phyloP scores from a whole-genome alignment of 495 filamentous ascomycete genomes.

The Aspergillus panamensis region DNA sequence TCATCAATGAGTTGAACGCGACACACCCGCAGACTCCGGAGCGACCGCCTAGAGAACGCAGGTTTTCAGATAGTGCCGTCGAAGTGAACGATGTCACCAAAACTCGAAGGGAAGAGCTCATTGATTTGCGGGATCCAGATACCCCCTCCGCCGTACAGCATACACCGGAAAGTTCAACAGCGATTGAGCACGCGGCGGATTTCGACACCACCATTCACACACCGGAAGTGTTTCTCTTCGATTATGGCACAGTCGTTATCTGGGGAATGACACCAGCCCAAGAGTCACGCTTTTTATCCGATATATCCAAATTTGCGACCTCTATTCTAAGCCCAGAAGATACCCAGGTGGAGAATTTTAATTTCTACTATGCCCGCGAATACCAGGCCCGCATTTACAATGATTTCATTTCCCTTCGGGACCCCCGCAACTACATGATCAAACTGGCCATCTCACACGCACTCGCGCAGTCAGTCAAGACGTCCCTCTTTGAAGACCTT shows the following conservation, averaged over 20 bases:
- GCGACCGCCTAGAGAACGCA: slow-evolving; percentile 50
- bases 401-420: slow-evolving; percentile 90
- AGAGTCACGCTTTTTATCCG: slow-evolving; percentile 84
- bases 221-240: slow-evolving; percentile 91
- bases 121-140: slow-evolving; percentile 47
- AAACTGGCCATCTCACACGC: slow-evolving; percentile 97
- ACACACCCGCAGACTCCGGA: slow-evolving; percentile 32
- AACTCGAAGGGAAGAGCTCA: slow-evolving; percentile 49
- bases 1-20: slow-evolving; percentile 23
- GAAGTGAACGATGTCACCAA: slow-evolving; percentile 53
- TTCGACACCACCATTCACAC: slow-evolving; percentile 72
- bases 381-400: slow-evolving; percentile 99
- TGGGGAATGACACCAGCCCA: slow-evolving; percentile 92
- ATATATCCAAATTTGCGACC: slow-evolving; percentile 90
- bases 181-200: slow-evolving; percentile 32
- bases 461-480: slow-evolving; percentile 89
- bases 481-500: slow-evolving; percentile 94
- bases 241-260: slow-evolving; percentile 99
- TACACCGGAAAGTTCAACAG: slow-evolving; percentile 27
- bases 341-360: slow-evolving; percentile 94
- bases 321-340: slow-evolving; percentile 86
- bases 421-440: slow-evolving; percentile 94
- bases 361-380: slow-evolving; percentile 96
- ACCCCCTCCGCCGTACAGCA: slow-evolving; percentile 28
- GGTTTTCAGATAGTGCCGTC: slow-evolving; percentile 61